phyloP scores from a whole-genome alignment of 2,329 filamentous ascomycete species.

The Colletotrichum theobromicola region DNA sequence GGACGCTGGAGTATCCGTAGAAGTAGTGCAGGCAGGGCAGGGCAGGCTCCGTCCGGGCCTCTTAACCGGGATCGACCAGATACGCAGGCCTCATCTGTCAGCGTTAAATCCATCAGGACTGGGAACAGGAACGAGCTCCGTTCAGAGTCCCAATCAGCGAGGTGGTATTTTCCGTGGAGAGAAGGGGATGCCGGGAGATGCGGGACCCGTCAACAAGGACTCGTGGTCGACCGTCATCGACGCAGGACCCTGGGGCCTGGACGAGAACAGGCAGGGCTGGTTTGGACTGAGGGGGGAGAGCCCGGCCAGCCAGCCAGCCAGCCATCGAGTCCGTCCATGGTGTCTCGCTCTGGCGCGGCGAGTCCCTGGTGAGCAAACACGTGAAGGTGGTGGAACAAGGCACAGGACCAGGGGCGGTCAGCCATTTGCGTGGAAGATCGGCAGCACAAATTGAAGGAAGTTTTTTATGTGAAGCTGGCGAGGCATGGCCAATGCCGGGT shows the following conservation, averaged over 20 bases:
- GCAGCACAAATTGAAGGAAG: background rate
- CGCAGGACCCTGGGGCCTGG: background rate
- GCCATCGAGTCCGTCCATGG: background rate
- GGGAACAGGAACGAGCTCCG: background rate
- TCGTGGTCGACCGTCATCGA: background rate
- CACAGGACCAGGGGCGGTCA: background rate
- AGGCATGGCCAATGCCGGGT: background rate
- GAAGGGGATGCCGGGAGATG: background rate
- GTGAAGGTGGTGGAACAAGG: constrained; percentile 1
- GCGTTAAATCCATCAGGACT: background rate
- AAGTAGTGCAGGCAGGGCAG: background rate
- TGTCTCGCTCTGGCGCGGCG: background rate
- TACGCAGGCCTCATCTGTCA: background rate
- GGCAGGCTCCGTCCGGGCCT: background rate
- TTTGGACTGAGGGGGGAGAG: background rate
- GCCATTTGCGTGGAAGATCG: background rate
- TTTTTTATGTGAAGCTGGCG: background rate
- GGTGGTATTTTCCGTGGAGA: background rate
- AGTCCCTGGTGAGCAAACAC: background rate
- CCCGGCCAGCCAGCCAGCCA: background rate
- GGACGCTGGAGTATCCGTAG: too few species aligned
- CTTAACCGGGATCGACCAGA: background rate
- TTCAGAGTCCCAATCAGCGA: background rate
- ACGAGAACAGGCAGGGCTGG: background rate
- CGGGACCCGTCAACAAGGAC: constrained; percentile 4